phyloP scores from a whole-genome alignment of 164 flowering plant genomes.

The Liriodendron chinense region DNA sequence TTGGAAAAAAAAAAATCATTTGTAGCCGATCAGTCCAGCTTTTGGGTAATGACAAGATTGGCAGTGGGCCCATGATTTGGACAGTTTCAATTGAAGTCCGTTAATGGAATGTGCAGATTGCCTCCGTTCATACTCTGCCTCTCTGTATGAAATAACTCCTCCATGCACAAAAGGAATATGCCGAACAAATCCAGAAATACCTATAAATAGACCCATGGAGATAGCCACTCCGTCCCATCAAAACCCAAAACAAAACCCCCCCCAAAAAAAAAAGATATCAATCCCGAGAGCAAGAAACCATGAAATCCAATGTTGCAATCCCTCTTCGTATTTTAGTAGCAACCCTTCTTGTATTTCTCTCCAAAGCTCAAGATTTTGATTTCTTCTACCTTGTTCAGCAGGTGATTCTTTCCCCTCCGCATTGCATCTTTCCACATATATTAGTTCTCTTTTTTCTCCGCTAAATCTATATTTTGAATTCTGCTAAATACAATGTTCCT shows the following conservation, averaged over 20 bases:
- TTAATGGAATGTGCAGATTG: no score
- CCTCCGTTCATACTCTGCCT: no score
- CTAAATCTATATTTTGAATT: background rate
- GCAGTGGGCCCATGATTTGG: no score
- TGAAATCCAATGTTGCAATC: conserved; percentile 27
- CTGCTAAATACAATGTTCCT: background rate
- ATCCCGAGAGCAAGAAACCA: conserved; percentile 11
- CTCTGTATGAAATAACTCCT: no score
- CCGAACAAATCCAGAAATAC: background rate
- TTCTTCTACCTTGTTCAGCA: conserved; percentile 70
- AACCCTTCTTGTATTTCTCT: conserved; percentile 18
- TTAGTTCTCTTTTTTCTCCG: background rate
- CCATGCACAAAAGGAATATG: background rate
- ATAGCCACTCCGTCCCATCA: background rate
- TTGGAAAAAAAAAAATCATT: no score
- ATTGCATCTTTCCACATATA: background rate
- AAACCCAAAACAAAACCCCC: background rate
- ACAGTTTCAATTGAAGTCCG: no score
- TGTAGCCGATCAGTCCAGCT: no score
- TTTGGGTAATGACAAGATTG: no score
- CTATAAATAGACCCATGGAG: no score
- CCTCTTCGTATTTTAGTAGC: conserved; percentile 13
- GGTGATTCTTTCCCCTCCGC: background rate
- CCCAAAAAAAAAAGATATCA: background rate
- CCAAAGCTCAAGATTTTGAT: conserved; percentile 45